phyloP scores from a whole-genome alignment of 176 grass and related monocot genomes.

The Secale cereale region DNA sequence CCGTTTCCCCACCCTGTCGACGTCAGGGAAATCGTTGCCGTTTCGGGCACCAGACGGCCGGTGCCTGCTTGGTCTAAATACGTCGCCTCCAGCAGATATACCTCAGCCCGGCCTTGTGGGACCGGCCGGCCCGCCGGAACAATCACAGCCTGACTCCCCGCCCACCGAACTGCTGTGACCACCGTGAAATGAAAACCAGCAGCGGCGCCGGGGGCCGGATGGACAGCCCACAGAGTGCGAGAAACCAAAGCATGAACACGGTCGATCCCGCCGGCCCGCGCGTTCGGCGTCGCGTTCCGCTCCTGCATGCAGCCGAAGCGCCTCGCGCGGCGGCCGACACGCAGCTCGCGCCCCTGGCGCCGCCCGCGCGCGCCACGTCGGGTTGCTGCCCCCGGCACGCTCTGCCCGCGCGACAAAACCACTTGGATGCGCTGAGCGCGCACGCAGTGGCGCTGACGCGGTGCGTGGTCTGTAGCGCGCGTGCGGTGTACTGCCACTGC shows the following conservation, averaged over 20 bases:
- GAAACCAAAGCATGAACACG: neutral
- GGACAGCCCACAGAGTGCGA: neutral
- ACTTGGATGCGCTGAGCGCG: neutral
- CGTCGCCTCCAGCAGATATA: conserved; percentile 20
- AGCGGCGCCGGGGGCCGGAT: neutral
- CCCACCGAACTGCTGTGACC: neutral
- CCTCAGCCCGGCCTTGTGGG: neutral
- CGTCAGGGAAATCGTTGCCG: conserved; percentile 5
- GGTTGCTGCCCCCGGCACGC: neutral
- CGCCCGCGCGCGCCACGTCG: neutral
- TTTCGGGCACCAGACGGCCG: neutral
- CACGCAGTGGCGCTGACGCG: neutral
- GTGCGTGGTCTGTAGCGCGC: neutral
- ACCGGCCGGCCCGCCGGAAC: neutral
- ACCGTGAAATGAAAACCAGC: conserved; percentile 20
- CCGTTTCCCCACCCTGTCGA: neutral
- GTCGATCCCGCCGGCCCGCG: neutral
- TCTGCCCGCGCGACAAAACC: neutral
- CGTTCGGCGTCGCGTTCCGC: neutral
- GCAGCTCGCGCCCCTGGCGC: neutral
- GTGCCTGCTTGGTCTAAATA: neutral
- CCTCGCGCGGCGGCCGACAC: neutral
- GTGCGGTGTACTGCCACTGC: neutral
- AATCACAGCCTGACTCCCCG: neutral
- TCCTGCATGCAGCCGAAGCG: neutral